phyloP scores from a whole-genome alignment of 2,329 filamentous ascomycete species.

The Pseudogymnoascus verrucosus region DNA sequence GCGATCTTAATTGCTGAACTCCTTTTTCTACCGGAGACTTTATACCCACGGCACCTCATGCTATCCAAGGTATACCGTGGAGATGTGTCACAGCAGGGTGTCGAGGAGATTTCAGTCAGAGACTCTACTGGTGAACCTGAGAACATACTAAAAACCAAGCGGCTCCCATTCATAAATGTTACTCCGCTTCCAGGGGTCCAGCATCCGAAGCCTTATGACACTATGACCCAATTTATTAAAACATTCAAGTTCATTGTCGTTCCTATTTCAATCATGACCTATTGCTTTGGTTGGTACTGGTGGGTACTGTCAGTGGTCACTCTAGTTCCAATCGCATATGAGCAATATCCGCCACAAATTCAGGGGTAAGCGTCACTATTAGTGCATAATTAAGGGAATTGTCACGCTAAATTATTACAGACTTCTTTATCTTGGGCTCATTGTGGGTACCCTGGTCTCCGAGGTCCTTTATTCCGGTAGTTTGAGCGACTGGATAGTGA shows the following conservation, averaged over 20 bases:
- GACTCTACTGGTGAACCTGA: neutral
- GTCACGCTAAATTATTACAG: slow-evolving; percentile 25
- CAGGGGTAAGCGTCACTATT: neutral
- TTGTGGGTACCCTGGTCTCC: slow-evolving; percentile 43
- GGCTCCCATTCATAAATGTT: slow-evolving; percentile 16
- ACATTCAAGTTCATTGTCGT: slow-evolving; percentile 40
- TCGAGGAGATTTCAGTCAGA: neutral
- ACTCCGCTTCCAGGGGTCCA: slow-evolving; percentile 40
- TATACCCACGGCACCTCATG: slow-evolving; percentile 39
- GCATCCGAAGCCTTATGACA: slow-evolving; percentile 42
- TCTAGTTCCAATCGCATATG: neutral
- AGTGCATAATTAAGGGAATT: neutral
- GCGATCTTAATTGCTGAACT: slow-evolving; percentile 40
- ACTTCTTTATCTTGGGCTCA: slow-evolving; percentile 43
- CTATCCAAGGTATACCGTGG: neutral
- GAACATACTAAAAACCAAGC: neutral
- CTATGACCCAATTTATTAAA: slow-evolving; percentile 36
- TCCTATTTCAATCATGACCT: slow-evolving; percentile 38
- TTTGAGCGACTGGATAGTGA: slow-evolving; percentile 27
- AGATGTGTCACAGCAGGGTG: neutral
- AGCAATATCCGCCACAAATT: neutral
- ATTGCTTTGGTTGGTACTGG: slow-evolving; percentile 49
- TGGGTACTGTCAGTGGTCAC: slow-evolving; percentile 30
- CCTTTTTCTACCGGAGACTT: slow-evolving; percentile 45
- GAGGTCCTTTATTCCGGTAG: slow-evolving; percentile 39